Evolutionary conservation across 805 yeast species (phyloP), one percentile per base, ranked within the genome.

Genomic region (Candida palmyrensis): DNA sequence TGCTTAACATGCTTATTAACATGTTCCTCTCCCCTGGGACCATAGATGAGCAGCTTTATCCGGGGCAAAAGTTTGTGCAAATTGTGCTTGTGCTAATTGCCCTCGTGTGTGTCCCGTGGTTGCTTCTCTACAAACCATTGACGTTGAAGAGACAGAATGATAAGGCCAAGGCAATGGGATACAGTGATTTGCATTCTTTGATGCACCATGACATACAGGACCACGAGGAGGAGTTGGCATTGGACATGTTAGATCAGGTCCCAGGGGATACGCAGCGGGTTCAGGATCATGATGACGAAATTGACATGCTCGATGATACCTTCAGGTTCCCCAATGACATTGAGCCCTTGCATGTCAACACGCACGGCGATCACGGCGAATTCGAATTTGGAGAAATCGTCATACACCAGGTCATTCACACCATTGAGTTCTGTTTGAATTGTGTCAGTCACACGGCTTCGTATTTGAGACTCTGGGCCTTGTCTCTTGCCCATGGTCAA

Each of bases 391-490:
- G 86, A 33, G 89, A 82, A 48, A 65, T 82, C 14, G 75, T 82
- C 66, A 80, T 82, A 41, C 86, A 82, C 49, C 89, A 82, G 55
- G 88, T 82, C 20, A 82, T 82, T 44, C 87, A 82, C 52, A 82
- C 89, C 3, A 82, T 82, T 54, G 89, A 82, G 52, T 82, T 82
- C 54, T 82, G 89, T 51, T 68, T 82, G 47, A 82, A 82, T 53
- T 79, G 87, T 64, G 87, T 82, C 21, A 77, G 85, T 3, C 89
- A 82, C 47, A 82, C 89, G 0, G 89, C 89, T 2, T 82, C 88
- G 1, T 82, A 82, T 48, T 65, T 82, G 46, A 70, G 89, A 57
- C 63, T 82, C 38, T 82, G 89, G 89, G 89, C 89, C 2, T 66
- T 82, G 40, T 82, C 88, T 0, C 62, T 82, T 43, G 89, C 89